phyloP scores from a whole-genome alignment of 345 rosid genomes.

The Nasturtium officinale region DNA sequence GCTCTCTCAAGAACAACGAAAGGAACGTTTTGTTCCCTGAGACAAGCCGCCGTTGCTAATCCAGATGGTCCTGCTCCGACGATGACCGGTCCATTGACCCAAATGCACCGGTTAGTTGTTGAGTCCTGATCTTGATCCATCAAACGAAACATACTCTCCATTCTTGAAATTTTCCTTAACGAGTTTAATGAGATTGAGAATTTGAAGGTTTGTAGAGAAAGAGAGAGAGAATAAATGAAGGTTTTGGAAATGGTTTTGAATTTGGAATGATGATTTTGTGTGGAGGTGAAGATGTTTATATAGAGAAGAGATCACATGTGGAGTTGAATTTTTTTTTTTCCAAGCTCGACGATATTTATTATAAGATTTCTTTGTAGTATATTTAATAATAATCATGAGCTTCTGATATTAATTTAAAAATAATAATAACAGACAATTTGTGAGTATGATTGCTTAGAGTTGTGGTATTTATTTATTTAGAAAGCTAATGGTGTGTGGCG shows the following conservation, averaged over 20 bases:
- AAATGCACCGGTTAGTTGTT: slow-evolving; percentile 53
- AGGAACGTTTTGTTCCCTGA: slow-evolving; percentile 69
- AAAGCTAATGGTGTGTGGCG: slow-evolving; percentile 37
- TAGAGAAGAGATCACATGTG: slow-evolving; percentile 36
- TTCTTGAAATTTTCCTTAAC: slow-evolving; percentile 2
- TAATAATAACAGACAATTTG: slow-evolving; percentile 25
- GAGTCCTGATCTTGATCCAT: slow-evolving; percentile 50
- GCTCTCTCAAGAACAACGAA: slow-evolving; percentile 73
- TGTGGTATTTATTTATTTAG: slow-evolving; percentile 6
- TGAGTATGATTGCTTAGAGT: slow-evolving; percentile 38
- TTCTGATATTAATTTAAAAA: slow-evolving; percentile 21
- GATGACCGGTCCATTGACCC: slow-evolving; percentile 79
- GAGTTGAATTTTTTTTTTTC: slow-evolving; percentile 32
- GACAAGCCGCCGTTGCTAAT: slow-evolving; percentile 80
- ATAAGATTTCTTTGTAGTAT: neutral
- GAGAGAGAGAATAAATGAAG: slow-evolving; percentile 12
- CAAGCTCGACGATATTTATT: slow-evolving; percentile 25
- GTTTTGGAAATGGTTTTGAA: slow-evolving; percentile 29
- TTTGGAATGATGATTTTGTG: slow-evolving; percentile 35
- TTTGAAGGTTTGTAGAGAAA: slow-evolving; percentile 1
- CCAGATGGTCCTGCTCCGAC: slow-evolving; percentile 93
- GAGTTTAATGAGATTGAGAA: slow-evolving; percentile 1
- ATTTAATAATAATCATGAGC: slow-evolving; percentile 24
- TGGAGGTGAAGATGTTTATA: slow-evolving; percentile 27
- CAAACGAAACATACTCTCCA: slow-evolving; percentile 53